Evolutionary conservation across 805 yeast species (phyloP), one percentile per base, ranked within the genome.

Genomic region (Schwanniomyces sp.): DNA sequence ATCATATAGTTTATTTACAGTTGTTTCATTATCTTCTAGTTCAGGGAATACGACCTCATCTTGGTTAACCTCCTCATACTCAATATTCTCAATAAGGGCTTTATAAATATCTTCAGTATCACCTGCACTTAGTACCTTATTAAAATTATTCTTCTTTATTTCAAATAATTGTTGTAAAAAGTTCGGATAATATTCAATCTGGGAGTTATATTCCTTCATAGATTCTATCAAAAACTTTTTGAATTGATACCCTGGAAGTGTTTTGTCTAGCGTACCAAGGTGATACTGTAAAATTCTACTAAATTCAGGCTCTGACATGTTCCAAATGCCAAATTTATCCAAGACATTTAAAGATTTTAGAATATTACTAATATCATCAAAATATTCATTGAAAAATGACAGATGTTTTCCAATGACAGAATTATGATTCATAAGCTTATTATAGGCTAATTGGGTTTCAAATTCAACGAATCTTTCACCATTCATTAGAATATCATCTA

Each of bases 401-500:
- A 47, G 43, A 43, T 50, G 52, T 16, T 55, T 51, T 5, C 58
- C 58, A 42, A 56, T 51, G 21, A 50, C 34, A 5, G 57, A 48
- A 16, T 40, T 28, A 12, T 24, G n/a, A 30, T 18, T n/a, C n/a
- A 44, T 34, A 7, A 46, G 38, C 11, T 54, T 38, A n/a, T 44
- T 45, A n/a, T 46, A 48, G n/a, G 48, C 46, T 30, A 46, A 44
- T 18, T 50, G 47, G 1, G 54, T 40, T 40, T 66, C 72, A 47
- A 59, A 51, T 28, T 54, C 52, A n/a, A 44, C 44, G 47, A 70
- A 72, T 1, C 51, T 64, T 34, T 62, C 60, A 8, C 55, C 49
- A 54, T 57, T 70, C 8, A 61, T 41, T 17, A 72, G 48, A 1
- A 70, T 60, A 43, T 62, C 64, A 47, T 73, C 78, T 47, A 73